Base-by-base conservation (phyloP, 1,284 basidiomycete species). In the Gymnopus androsaceus region DNA sequence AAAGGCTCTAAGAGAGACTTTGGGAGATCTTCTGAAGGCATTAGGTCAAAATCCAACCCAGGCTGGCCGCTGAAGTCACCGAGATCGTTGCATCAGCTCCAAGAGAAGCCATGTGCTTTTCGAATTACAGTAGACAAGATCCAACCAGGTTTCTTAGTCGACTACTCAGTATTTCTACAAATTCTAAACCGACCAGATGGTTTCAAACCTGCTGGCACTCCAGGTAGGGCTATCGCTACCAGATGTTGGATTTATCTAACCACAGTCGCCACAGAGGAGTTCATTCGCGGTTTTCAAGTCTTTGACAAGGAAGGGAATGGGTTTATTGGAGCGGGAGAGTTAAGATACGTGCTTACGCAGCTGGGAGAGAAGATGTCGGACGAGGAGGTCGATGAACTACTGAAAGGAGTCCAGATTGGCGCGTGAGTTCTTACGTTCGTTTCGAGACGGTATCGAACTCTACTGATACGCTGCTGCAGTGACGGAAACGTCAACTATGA, bases 261-360 rank as follows among this genome's bases (percentile, higher is more conserved):
- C 14, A 33, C 44, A 15, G 9, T 48, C 34, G 4, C n/a, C 49
- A n/a, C n/a, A 95, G 96, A 98, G 80, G 96, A 99, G 71, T 99
- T 98, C 76, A 94, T 98, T 67, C 94, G 96, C 55, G 97, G 95
- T 8, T 99, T 99, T 84, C 95, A 98, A 69, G 96, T 99, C 17
- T 99, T 99, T 64, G 96, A 98, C 75, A 98, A 98, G 76, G 95
- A 97, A 61, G 94, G 94, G 41, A 97, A 97, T 66, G 96, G 96
- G 0, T 94, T 90, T 76, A 98, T 98, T 67, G 94, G 94, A 52
- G 94, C 90, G 25, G 95, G 95, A 50, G 87, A 88, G 74, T 81
- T 98, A 61, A 84, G 94, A 72, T 98, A 98, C 72, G 94, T 98
- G 38, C 83, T 98, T 41, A 98, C 95, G 14, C 93, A 94, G 68